Evolutionary conservation across 768 basidiomycete species (phyloP), one percentile per base, ranked within the genome.

Genomic region (Clitopilus passeckerianus): DNA sequence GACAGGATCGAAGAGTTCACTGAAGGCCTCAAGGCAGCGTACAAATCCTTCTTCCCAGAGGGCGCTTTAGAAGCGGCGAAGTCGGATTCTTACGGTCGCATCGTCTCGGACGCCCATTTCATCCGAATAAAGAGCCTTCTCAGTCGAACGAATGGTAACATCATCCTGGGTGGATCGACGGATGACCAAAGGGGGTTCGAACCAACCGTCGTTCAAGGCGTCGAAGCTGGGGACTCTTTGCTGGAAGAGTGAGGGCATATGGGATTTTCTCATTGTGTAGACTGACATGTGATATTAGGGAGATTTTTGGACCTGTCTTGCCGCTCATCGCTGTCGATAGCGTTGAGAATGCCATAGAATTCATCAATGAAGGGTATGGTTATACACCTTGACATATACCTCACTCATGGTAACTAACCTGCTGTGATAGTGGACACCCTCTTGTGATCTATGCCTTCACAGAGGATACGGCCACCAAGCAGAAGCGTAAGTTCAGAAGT

Each of bases 231-330:
- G 4, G 91, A 93, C 72, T 69, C 81, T 0, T 67, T 91, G 30
- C 72, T 92, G 69, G 79, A 84, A 63, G 83, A 82, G 84, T 87
- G 59, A 52, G 79, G 68, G 15, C 53, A 14, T 57, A 0, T 14
- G 15, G 5, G 50, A 30, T 27, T 1, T 5, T 34, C 22, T 20
- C 22, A 23, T 3, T 52, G 43, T 18, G 6, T 20, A 30, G 54
- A 34, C 30, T 22, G 52, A 18, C 46, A 18, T 22, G 18, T 30
- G 8, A 9, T 33, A 54, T 5, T 62, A 90, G 89, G 61, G 90
- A 91, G 67, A 68, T 90, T 2, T 92, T 92, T 63, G 90, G 88
- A 0, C 90, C 90, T 0, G 68, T 91, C 22, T 65, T 91, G 6
- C 84, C 89, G 0, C 75, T 92, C 50, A 64, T 90, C 12, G 73